Conservation (phyloP, 2,329 filamentous ascomycete species). For the Exophiala sideris region DNA sequence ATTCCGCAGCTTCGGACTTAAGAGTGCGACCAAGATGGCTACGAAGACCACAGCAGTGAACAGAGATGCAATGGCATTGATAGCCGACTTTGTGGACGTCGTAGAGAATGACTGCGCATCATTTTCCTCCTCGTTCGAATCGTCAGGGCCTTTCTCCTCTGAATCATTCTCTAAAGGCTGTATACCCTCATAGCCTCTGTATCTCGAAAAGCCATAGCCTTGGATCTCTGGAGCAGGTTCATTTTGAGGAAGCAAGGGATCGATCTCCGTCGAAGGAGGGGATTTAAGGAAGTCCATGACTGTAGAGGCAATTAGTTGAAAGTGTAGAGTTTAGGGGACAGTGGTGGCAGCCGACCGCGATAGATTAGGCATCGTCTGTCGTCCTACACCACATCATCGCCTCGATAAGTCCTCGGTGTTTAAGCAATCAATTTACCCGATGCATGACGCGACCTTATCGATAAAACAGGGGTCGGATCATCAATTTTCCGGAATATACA, state of each 20-base stretch:
- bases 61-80: slow-evolving; percentile 16
- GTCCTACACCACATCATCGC: too few relatives aligned
- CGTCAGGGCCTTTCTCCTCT: slow-evolving; percentile 2
- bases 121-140: slow-evolving; percentile 13
- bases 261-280: slow-evolving; percentile 20
- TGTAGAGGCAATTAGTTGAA: too few relatives aligned
- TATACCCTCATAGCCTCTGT: slow-evolving; percentile 6
- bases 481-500: too few relatives aligned
- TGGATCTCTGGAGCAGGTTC: slow-evolving; percentile 29
- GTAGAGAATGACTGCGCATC: slow-evolving; percentile 10
- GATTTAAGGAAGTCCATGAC: background rate
- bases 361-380: too few relatives aligned
- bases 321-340: background rate
- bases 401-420: too few relatives aligned
- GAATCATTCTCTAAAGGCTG: slow-evolving; percentile 2
- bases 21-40: slow-evolving; percentile 20
- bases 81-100: slow-evolving; percentile 14
- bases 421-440: too few relatives aligned
- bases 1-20: slow-evolving; percentile 12
- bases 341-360: background rate
- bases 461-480: too few relatives aligned
- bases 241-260: slow-evolving; percentile 29
- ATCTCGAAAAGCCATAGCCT: slow-evolving; percentile 18
- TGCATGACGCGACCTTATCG: too few relatives aligned
- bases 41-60: slow-evolving; percentile 27